Evolutionary conservation across 73 alveolate species (phyloP), one percentile per base, ranked within the genome.

Genomic region (Blepharisma stoltei): DNA sequence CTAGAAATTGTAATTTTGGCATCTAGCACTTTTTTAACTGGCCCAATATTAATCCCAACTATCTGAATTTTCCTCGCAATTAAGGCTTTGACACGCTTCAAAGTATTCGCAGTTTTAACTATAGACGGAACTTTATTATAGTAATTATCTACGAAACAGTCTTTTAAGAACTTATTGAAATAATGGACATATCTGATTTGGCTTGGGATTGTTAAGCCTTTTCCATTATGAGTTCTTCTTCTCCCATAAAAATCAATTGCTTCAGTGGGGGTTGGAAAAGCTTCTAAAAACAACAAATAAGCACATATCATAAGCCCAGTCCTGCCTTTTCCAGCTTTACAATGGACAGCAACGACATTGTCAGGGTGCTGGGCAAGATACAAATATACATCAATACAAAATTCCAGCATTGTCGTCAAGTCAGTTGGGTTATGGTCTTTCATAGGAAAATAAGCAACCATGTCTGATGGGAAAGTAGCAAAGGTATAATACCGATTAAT

Each of bases 271-370:
- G 78, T 86, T 52, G 83, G 71, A 49, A 89, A 93, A 75, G 78
- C 82, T 66, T 95, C 81, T 0, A 94, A 85, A 87, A 86, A 95
- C 69, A 97, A 84, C 54, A 97, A 70, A 88, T 95, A 95, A 60
- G 98, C 94, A 77, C 99, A 97, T 48, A 97, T 97, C 99, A 97
- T 97, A 41, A 97, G 96, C 6, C 99, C 99, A 1, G 99, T 97
- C 75, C 99, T 85, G 6, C 99, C 99, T 84, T 97, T 97, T 11
- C 99, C 99, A 9, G 99, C 99, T 78, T 97, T 97, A 50, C 99
- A 97, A 88, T 97, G 99, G 25, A 97, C 93, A 4, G 97, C 98
- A 7, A 97, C 98, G 4, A 95, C 98, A 81, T 88, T 71, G 88
- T 52, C 85, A 78, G 85, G 7, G 77, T 81, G 52, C 55, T 47